These are phyloP conservation scores for Saturnispora galanensis DNA, from an alignment of 805 yeast species.

Conservation along the genomic window DNA sequence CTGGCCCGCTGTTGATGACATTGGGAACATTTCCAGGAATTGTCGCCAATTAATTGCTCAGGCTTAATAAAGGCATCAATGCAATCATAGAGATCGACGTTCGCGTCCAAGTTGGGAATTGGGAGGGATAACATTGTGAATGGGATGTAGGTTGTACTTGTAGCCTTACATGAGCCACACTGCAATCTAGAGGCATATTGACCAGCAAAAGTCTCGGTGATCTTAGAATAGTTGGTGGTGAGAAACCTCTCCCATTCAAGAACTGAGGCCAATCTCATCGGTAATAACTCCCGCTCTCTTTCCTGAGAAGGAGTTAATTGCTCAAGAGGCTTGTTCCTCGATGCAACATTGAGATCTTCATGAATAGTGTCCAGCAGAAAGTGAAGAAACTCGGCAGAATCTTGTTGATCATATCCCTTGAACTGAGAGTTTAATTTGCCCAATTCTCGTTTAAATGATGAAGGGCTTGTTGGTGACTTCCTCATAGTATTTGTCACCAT, in stretches of 20 bases:
- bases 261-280: conserved; percentile 72
- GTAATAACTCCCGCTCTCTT: conserved; percentile 55
- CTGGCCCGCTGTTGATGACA: conserved; percentile 59
- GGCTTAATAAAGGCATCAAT: conserved; percentile 66
- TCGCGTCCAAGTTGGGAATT: conserved; percentile 38
- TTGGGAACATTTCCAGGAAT: conserved; percentile 75
- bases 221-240: conserved; percentile 64
- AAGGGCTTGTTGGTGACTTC: conserved; percentile 11
- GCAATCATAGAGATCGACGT: conserved; percentile 46
- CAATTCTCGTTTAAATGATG: conserved; percentile 47
- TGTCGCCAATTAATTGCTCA: conserved; percentile 66
- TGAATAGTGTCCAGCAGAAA: conserved; percentile 68
- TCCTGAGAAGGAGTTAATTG: conserved; percentile 55
- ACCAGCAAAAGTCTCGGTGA: conserved; percentile 81
- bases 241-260: conserved; percentile 89
- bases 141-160: conserved; percentile 81
- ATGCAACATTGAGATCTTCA: conserved; percentile 66
- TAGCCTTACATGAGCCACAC: conserved; percentile 61
- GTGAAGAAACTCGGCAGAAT: conserved; percentile 73
- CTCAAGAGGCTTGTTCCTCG: conserved; percentile 47
- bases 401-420: conserved; percentile 67
- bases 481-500: conserved; percentile 36
- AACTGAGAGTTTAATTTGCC: conserved; percentile 62
- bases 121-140: conserved; percentile 76
- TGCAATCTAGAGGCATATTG: conserved; percentile 72